These are phyloP conservation scores for Metschnikowia matae DNA, from an alignment of 805 yeast genomes.

Conservation along the genomic window DNA sequence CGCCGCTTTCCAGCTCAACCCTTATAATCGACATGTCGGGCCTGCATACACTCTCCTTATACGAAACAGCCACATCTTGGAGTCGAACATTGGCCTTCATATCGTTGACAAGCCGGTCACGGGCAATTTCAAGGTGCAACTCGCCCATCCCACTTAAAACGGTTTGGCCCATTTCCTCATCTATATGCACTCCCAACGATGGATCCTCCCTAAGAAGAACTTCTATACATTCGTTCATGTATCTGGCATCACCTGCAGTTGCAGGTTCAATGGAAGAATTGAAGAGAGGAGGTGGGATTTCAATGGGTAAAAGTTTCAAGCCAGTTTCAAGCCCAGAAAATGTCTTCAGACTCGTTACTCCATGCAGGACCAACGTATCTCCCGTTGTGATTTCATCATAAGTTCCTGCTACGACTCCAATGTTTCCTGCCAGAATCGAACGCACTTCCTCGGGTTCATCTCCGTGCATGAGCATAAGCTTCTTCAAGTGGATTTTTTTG, in stretches of 20 bases:
- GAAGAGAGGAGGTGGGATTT: slow-evolving; percentile 89
- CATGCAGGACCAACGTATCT: slow-evolving; percentile 75
- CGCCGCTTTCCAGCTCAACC: slow-evolving; percentile 18
- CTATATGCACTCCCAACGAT: slow-evolving; percentile 62
- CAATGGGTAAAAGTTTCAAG: slow-evolving; percentile 66
- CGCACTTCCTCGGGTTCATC: slow-evolving; percentile 73
- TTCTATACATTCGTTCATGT: slow-evolving; percentile 65
- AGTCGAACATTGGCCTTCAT: slow-evolving; percentile 77
- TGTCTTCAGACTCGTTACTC: slow-evolving; percentile 36
- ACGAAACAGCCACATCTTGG: slow-evolving; percentile 85
- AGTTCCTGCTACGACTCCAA: slow-evolving; percentile 82
- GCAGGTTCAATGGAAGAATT: slow-evolving; percentile 79
- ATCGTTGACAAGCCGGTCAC: slow-evolving; percentile 72
- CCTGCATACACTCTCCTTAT: slow-evolving; percentile 59
- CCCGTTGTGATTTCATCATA: slow-evolving; percentile 77
- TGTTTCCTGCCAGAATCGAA: slow-evolving; percentile 67
- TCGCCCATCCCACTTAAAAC: slow-evolving; percentile 96
- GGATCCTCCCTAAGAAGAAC: slow-evolving; percentile 85
- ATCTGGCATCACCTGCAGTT: slow-evolving; percentile 74
- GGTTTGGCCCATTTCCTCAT: slow-evolving; percentile 87
- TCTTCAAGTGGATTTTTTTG: slow-evolving; percentile 59
- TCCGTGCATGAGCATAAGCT: slow-evolving; percentile 81
- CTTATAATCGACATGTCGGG: slow-evolving; percentile 20
- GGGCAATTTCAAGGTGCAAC: slow-evolving; percentile 84
- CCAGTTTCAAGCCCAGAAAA: slow-evolving; percentile 40